Conservation (phyloP, 192 early-diverging fungal genomes). For the Entophlyctis luteolus region DNA sequence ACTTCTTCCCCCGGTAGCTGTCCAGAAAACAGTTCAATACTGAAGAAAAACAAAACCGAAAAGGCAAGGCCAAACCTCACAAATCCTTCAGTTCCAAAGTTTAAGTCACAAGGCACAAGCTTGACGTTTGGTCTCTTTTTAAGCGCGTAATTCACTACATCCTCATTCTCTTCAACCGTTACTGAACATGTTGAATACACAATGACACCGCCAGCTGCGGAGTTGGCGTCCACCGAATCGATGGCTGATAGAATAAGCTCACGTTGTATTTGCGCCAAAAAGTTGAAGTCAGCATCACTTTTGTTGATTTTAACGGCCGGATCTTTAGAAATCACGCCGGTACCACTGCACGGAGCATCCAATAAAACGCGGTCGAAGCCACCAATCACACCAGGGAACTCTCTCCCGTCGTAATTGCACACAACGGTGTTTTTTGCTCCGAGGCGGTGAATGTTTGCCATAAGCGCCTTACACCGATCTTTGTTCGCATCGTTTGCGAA, state of each 20-base stretch:
- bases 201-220: constrained; percentile 89
- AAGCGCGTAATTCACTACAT: constrained; percentile 92
- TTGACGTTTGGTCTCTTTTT: constrained; percentile 90
- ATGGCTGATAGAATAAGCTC: constrained; percentile 95
- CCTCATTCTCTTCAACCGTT: constrained; percentile 96
- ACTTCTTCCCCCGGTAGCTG: constrained; percentile 81
- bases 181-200: constrained; percentile 99
- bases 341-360: constrained; percentile 98
- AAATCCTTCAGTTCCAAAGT: constrained; percentile 94
- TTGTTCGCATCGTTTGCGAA: constrained; percentile 97
- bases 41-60: constrained; percentile 8
- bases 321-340: constrained; percentile 98
- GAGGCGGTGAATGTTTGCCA: constrained; percentile 87
- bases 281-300: constrained; percentile 81
- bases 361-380: constrained; percentile 96
- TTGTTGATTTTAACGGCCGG: constrained; percentile 94
- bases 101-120: constrained; percentile 82
- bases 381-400: constrained; percentile 94
- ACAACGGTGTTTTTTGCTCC: constrained; percentile 84
- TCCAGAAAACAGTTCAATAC: background rate
- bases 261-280: constrained; percentile 91
- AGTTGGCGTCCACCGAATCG: constrained; percentile 90
- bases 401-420: constrained; percentile 95
- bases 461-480: constrained; percentile 84
- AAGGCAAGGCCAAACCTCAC: constrained; percentile 33